Percentiles rank a stretch among this genome's conserved stretches.
phyloP scores from a whole-genome alignment of 169 alveolate species.

The Plasmodium gaboni region DNA sequence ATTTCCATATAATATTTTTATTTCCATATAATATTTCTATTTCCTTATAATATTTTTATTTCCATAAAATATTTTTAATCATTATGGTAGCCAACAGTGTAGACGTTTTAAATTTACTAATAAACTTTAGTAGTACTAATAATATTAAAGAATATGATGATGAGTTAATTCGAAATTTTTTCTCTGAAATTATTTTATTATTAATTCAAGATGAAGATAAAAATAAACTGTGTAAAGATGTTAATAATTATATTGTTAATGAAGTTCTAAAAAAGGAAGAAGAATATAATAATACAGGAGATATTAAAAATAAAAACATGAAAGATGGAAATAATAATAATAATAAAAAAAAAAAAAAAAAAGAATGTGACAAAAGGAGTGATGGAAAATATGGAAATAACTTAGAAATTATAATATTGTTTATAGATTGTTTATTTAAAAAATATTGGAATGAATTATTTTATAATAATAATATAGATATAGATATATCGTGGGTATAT shows the following conservation, averaged over 20 bases:
- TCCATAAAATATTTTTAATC: not conserved
- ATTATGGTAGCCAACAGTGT: not conserved
- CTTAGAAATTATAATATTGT: conserved; percentile 10
- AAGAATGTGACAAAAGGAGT: not conserved
- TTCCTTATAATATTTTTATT: too few relatives aligned
- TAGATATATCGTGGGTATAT: conserved; percentile 34
- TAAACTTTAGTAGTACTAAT: not conserved
- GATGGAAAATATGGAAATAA: conserved; percentile 1
- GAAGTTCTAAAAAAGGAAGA: not conserved
- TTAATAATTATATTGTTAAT: conserved; percentile 14
- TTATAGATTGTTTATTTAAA: conserved; percentile 29
- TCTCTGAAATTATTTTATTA: conserved; percentile 5
- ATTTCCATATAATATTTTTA: too few relatives aligned
- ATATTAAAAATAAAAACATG: not conserved
- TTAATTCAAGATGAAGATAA: conserved; percentile 11
- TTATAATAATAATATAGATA: not conserved
- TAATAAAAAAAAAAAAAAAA: not conserved
- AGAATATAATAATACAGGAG: not conserved
- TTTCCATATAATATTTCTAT: too few relatives aligned
- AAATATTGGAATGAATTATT: not conserved
- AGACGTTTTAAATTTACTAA: conserved; percentile 9
- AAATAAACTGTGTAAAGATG: not conserved
- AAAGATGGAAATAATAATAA: not conserved
- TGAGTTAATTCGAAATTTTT: conserved; percentile 10
- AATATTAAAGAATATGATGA: conserved; percentile 8